Percentiles rank a stretch among this genome's conserved stretches.
Evolutionary conservation across 1,139 yeast genomes (phyloP).

Genomic region (Lodderomyces metapsilosis): DNA sequence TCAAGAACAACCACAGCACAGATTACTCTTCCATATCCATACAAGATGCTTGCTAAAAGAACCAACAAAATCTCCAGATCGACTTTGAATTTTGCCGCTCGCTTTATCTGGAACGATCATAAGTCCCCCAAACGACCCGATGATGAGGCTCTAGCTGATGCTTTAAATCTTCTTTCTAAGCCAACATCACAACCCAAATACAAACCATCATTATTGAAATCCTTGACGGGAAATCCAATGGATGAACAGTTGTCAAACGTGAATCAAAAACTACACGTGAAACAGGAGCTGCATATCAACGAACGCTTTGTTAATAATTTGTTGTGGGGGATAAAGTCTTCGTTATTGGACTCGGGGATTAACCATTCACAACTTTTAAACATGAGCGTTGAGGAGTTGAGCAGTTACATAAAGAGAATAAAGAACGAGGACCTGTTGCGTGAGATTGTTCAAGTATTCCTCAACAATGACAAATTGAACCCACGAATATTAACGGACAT

Average conservation of each 20-base stretch:
- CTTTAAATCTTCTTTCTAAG: conserved; percentile 32
- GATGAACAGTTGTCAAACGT: conserved; percentile 20
- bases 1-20: background rate
- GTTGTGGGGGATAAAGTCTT: conserved; percentile 21
- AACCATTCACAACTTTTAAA: conserved; percentile 13
- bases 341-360: conserved; percentile 12
- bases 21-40: too few species aligned
- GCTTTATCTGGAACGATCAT: conserved; percentile 11
- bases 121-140: conserved; percentile 2
- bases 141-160: conserved; percentile 33
- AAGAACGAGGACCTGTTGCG: conserved; percentile 24
- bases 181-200: conserved; percentile 14
- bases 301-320: conserved; percentile 20
- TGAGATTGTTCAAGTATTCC: conserved; percentile 28
- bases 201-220: conserved; percentile 38
- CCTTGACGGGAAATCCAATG: conserved; percentile 33
- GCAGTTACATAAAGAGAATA: conserved; percentile 22
- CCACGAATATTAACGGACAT: conserved; percentile 27
- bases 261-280: conserved; percentile 2
- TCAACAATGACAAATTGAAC: conserved; percentile 26
- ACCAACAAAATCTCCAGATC: background rate
- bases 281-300: conserved; percentile 6
- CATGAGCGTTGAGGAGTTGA: conserved; percentile 21
- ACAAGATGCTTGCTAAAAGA: background rate
- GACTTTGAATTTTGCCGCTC: conserved; percentile 7